These are phyloP conservation scores for Ganoderma resinaceum DNA, from an alignment of 1,284 basidiomycete genomes.

Conservation along the genomic window DNA sequence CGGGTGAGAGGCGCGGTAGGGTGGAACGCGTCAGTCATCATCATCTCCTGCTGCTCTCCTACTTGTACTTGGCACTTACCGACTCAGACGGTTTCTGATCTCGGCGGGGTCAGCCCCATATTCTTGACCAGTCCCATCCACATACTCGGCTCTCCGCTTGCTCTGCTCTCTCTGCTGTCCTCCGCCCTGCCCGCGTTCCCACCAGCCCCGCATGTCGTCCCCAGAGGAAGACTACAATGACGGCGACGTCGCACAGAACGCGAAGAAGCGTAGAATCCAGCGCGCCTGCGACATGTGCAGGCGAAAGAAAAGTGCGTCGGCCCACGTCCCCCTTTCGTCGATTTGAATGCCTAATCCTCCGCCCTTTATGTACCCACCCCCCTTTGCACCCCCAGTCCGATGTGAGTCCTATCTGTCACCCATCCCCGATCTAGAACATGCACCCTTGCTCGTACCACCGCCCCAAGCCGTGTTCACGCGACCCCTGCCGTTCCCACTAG, in stretches of 20 bases:
- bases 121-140: not conserved
- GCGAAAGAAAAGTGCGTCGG: constrained; percentile 71
- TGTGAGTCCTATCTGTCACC: constrained; percentile 25
- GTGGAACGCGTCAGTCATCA: not conserved
- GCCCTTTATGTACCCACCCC: constrained; percentile 7
- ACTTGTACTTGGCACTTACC: not conserved
- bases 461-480: not conserved
- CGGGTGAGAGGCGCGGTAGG: not conserved
- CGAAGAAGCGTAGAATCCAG: constrained; percentile 75
- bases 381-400: constrained; percentile 31
- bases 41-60: not conserved
- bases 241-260: constrained; percentile 37
- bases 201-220: constrained; percentile 48
- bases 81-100: not conserved
- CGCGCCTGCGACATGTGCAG: constrained; percentile 80
- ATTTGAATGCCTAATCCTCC: not conserved
- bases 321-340: not conserved
- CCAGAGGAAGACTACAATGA: constrained; percentile 54
- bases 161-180: constrained; percentile 38
- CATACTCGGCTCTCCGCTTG: not conserved
- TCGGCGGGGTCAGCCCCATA: not conserved
- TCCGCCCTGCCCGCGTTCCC: constrained; percentile 28
- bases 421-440: not conserved
- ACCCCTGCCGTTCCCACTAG: constrained; percentile 24
- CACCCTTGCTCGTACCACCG: not conserved